A percentile compares a stretch with the other conserved stretches of the same genome.
Evolutionary conservation across 2,329 filamentous ascomycete species (phyloP).

Genomic region (Hypoxylon sp.): DNA sequence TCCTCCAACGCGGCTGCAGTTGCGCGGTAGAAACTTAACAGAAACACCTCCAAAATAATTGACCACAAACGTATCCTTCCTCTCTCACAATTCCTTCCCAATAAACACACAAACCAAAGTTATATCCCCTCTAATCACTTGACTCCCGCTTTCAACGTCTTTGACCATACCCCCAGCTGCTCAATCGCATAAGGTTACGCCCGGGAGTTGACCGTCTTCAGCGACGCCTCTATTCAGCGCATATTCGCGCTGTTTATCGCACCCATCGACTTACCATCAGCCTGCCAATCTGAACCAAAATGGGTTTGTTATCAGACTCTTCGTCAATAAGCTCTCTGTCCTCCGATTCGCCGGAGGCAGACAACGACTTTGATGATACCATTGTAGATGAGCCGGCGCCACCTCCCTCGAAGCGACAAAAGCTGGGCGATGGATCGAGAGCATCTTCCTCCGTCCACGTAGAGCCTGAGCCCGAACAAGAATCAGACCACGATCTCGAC

Average conservation of each 20-base stretch:
- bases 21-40: slow-evolving; percentile 40
- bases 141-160: not conserved
- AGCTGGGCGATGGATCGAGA: slow-evolving; percentile 52
- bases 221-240: not conserved
- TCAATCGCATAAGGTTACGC: slow-evolving; percentile 13
- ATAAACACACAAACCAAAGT: not conserved
- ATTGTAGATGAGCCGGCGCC: slow-evolving; percentile 49
- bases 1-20: slow-evolving; percentile 28
- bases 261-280: not conserved
- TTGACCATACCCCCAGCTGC: not conserved
- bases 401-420: slow-evolving; percentile 55
- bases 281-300: slow-evolving; percentile 20
- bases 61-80: not conserved
- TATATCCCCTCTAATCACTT: not conserved
- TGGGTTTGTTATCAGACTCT: slow-evolving; percentile 51
- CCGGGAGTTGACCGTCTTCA: not conserved
- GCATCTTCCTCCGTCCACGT: slow-evolving; percentile 64
- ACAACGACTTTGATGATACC: slow-evolving; percentile 51
- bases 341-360: slow-evolving; percentile 51
- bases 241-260: not conserved
- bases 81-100: not conserved
- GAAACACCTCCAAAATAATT: slow-evolving; percentile 32
- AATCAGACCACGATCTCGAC: slow-evolving; percentile 58
- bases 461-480: slow-evolving; percentile 61
- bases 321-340: slow-evolving; percentile 52